phyloP scores from a whole-genome alignment of 2,329 filamentous ascomycete species.

The Penicillium oxalicum region DNA sequence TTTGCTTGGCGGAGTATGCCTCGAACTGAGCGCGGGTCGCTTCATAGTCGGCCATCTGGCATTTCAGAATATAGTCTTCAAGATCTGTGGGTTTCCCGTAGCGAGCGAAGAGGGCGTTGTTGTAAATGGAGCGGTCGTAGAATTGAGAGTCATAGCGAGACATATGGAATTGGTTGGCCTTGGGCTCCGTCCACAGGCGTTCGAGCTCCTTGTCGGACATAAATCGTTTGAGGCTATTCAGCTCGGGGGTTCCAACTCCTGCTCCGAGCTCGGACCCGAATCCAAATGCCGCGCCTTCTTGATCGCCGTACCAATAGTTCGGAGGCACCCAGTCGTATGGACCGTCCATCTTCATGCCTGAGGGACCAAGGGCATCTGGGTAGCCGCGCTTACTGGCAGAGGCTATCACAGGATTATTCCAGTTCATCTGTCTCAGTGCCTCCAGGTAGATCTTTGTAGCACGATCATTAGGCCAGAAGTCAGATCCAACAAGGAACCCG shows the following conservation, averaged over 20 bases:
- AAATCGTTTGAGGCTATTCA: conserved; percentile 50
- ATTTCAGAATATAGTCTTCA: conserved; percentile 55
- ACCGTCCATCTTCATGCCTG: conserved; percentile 61
- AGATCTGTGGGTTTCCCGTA: conserved; percentile 50
- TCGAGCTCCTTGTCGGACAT: conserved; percentile 47
- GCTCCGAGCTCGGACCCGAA: conserved; percentile 59
- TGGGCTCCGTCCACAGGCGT: conserved; percentile 51
- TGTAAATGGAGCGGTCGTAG: conserved; percentile 53
- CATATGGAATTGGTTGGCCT: conserved; percentile 56
- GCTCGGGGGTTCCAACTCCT: conserved; percentile 57
- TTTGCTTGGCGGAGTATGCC: conserved; percentile 50
- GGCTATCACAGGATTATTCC: conserved; percentile 53
- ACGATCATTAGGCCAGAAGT: conserved; percentile 57
- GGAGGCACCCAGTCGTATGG: conserved; percentile 63
- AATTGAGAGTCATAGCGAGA: conserved; percentile 52
- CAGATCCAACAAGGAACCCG: conserved; percentile 55
- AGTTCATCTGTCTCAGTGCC: conserved; percentile 47
- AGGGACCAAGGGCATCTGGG: conserved; percentile 47
- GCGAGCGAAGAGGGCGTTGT: conserved; percentile 47
- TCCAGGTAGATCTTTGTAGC: conserved; percentile 51
- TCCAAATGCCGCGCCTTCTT: conserved; percentile 54
- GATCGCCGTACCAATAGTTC: conserved; percentile 56
- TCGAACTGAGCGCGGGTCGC: conserved; percentile 57
- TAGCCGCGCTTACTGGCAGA: conserved; percentile 53
- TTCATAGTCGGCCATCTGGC: conserved; percentile 60